Evolutionary conservation across 1,284 basidiomycete genomes (phyloP).

Genomic region (Heimioporus punctisporus): DNA sequence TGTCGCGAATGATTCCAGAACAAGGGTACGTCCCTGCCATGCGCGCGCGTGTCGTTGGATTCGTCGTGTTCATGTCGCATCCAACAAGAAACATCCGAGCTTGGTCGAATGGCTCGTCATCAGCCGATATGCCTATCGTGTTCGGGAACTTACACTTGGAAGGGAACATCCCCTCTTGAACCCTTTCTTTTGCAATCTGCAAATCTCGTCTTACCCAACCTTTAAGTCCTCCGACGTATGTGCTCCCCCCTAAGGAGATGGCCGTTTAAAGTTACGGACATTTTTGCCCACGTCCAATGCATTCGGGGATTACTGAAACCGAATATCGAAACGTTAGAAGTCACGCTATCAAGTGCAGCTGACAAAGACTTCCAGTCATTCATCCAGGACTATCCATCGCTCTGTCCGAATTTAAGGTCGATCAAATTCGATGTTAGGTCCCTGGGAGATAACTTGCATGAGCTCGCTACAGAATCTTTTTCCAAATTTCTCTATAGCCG

Average conservation of each 20-base stretch:
- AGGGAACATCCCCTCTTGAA: not conserved
- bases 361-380: too few species aligned
- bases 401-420: not conserved
- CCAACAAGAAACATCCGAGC: not conserved
- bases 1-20: too few species aligned
- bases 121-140: not conserved
- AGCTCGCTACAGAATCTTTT: not conserved
- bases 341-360: too few species aligned
- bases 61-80: too few species aligned
- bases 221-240: not conserved
- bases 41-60: too few species aligned
- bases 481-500: not conserved
- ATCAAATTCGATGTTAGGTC: not conserved
- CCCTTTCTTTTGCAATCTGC: too few species aligned
- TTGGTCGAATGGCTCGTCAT: not conserved
- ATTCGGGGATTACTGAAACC: not conserved
- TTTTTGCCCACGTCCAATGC: too few species aligned
- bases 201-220: not conserved
- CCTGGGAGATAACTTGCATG: not conserved
- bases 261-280: too few species aligned
- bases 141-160: not conserved
- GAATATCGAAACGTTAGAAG: not conserved
- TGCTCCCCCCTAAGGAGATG: too few species aligned
- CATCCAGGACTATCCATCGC: not conserved
- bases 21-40: not conserved